Evolutionary conservation across 805 yeast genomes (phyloP).

Genomic region (Kluyveromyces lactis): DNA sequence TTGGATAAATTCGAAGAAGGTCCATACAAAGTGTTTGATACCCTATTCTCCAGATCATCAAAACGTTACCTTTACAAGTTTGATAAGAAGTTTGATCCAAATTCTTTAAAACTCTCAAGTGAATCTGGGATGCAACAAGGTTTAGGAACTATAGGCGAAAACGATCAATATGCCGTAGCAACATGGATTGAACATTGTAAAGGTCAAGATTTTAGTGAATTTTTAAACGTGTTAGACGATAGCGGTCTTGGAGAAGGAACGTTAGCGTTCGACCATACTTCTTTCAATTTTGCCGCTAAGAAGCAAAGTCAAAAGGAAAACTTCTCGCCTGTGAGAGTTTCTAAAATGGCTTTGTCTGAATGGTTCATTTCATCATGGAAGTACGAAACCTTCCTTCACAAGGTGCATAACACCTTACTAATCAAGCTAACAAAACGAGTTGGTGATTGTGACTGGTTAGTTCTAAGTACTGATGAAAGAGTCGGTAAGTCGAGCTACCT

Average conservation of each 20-base stretch:
- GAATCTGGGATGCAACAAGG: constrained; percentile 19
- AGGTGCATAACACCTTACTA: constrained; percentile 29
- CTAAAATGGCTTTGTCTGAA: constrained; percentile 31
- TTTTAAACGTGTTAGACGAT: constrained; percentile 14
- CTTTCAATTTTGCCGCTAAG: constrained; percentile 5
- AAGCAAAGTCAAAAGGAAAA: constrained; percentile 5
- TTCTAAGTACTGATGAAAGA: constrained; percentile 28
- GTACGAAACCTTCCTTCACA: constrained; percentile 31
- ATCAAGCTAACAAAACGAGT: constrained; percentile 30
- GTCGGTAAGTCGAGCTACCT: constrained; percentile 13
- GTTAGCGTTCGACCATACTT: constrained; percentile 11
- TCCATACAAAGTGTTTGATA: constrained; percentile 29
- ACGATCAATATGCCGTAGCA: constrained; percentile 18
- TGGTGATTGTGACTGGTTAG: constrained; percentile 35
- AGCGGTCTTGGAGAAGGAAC: constrained; percentile 14
- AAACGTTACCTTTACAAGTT: constrained; percentile 28
- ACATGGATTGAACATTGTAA: constrained; percentile 19
- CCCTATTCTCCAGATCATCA: constrained; percentile 30
- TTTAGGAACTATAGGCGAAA: constrained; percentile 13
- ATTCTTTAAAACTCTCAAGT: constrained; percentile 20
- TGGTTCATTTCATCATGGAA: constrained; percentile 36
- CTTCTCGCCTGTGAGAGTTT: constrained; percentile 27
- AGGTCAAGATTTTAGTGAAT: constrained; percentile 16
- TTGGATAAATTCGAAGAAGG: constrained; percentile 35
- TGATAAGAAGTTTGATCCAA: constrained; percentile 26